Evolutionary conservation across 768 basidiomycete species (phyloP).

Genomic region (Imleria badia): DNA sequence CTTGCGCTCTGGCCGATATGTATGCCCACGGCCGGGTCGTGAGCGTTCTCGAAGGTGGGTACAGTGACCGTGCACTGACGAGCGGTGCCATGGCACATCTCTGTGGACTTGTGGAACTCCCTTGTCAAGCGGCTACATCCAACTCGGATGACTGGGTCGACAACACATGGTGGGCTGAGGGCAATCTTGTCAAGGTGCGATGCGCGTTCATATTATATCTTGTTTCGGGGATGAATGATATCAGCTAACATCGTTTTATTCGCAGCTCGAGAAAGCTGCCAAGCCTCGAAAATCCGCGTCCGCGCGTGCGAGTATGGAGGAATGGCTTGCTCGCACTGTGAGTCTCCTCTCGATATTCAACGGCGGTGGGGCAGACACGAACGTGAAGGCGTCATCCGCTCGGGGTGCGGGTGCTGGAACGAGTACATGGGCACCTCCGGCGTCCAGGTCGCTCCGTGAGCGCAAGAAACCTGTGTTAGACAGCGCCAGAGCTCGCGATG

Average conservation of each 20-base stretch:
- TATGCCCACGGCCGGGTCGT: slow-evolving; percentile 71
- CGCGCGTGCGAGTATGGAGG: slow-evolving; percentile 32
- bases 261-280: slow-evolving; percentile 62
- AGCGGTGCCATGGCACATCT: slow-evolving; percentile 85
- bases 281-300: slow-evolving; percentile 57
- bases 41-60: slow-evolving; percentile 94
- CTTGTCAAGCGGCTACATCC: background rate
- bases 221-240: background rate
- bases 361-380: background rate
- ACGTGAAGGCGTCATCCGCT: slow-evolving; percentile 1
- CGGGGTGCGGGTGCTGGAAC: background rate
- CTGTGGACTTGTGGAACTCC: slow-evolving; percentile 51
- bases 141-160: slow-evolving; percentile 32
- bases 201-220: background rate
- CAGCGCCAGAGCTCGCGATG: background rate
- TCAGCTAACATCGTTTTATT: background rate
- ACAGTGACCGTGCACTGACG: slow-evolving; percentile 84
- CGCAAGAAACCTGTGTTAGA: slow-evolving; percentile 33
- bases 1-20: slow-evolving; percentile 57
- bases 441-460: slow-evolving; percentile 51
- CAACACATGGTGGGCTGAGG: slow-evolving; percentile 60
- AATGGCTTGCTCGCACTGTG: slow-evolving; percentile 61
- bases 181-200: slow-evolving; percentile 57
- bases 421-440: slow-evolving; percentile 28
- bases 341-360: slow-evolving; percentile 14